Percentiles rank a stretch among this genome's conserved stretches.
These are phyloP conservation scores for Microdochium trichocladiopsis DNA, from an alignment of 2,329 filamentous ascomycete genomes.

Conservation along the genomic window DNA sequence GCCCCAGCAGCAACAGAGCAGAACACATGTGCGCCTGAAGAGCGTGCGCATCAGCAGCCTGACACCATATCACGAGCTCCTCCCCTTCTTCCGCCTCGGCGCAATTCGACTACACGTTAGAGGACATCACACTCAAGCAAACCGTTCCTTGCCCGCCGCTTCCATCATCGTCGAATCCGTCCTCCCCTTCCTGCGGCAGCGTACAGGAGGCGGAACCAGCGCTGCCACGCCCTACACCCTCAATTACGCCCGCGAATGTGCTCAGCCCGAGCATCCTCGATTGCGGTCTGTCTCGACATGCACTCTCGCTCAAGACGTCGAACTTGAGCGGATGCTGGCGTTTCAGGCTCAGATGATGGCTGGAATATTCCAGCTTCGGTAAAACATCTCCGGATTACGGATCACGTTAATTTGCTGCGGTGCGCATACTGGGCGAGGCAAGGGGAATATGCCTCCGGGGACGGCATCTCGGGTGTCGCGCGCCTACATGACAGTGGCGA, in stretches of 20 bases:
- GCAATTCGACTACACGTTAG: not conserved
- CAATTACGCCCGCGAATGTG: too few relatives aligned
- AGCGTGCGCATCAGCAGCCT: not conserved
- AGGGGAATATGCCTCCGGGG: too few relatives aligned
- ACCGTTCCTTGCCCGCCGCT: not conserved
- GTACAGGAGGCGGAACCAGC: too few relatives aligned
- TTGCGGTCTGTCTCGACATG: not conserved
- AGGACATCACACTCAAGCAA: not conserved
- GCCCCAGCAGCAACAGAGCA: not conserved
- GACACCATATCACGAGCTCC: not conserved
- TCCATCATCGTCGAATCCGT: too few relatives aligned
- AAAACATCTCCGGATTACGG: too few relatives aligned
- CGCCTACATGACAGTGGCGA: not conserved
- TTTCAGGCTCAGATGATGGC: not conserved
- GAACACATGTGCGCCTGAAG: not conserved
- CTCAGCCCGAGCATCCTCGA: not conserved
- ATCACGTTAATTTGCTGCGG: too few relatives aligned
- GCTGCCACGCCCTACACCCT: too few relatives aligned
- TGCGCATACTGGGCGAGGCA: too few relatives aligned
- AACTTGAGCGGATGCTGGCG: not conserved
- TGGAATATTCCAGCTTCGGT: too few relatives aligned
- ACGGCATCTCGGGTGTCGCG: not conserved
- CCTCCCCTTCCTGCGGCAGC: too few relatives aligned
- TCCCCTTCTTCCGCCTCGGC: not conserved
- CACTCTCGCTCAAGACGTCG: not conserved